Conservation (phyloP, 495 filamentous ascomycete genomes). For the Xylaria curta region DNA sequence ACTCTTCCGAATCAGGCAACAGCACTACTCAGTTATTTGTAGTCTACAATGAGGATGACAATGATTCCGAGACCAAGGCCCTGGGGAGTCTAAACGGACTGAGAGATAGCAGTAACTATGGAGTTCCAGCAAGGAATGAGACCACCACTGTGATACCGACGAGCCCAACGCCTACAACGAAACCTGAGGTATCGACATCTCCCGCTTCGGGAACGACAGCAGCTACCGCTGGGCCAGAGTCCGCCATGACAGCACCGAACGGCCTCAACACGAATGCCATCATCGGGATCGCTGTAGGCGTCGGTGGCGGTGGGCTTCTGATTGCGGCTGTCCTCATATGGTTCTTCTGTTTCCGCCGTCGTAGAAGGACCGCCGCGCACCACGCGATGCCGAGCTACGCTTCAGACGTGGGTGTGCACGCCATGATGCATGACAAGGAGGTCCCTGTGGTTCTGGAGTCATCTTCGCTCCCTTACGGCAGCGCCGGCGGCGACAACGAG, state of each 20-base stretch:
- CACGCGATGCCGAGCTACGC: slow-evolving; percentile 30
- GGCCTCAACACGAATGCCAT: slow-evolving; percentile 44
- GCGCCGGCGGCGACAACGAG: neutral
- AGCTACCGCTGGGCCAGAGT: neutral
- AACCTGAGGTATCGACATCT: neutral
- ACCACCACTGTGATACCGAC: neutral
- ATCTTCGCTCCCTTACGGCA: slow-evolving; percentile 42
- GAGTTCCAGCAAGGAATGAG: slow-evolving; percentile 1
- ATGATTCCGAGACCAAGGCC: neutral
- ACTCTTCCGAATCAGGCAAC: neutral
- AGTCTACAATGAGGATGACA: neutral
- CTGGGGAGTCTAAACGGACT: neutral
- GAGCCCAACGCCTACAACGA: neutral
- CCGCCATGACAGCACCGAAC: neutral
- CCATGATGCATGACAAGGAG: slow-evolving; percentile 53
- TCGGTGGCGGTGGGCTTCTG: slow-evolving; percentile 42
- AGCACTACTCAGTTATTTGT: slow-evolving; percentile 17
- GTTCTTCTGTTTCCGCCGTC: slow-evolving; percentile 45
- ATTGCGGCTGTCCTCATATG: slow-evolving; percentile 43
- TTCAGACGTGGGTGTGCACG: slow-evolving; percentile 30
- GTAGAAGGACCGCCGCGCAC: slow-evolving; percentile 26
- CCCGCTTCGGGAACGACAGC: slow-evolving; percentile 5
- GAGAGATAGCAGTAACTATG: too few species aligned
- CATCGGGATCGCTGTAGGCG: slow-evolving; percentile 52
- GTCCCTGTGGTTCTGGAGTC: slow-evolving; percentile 39